Percentiles rank a stretch among this genome's conserved stretches.
Conservation (phyloP, 192 early-diverging fungal species). For the Thamnidium elegans region DNA sequence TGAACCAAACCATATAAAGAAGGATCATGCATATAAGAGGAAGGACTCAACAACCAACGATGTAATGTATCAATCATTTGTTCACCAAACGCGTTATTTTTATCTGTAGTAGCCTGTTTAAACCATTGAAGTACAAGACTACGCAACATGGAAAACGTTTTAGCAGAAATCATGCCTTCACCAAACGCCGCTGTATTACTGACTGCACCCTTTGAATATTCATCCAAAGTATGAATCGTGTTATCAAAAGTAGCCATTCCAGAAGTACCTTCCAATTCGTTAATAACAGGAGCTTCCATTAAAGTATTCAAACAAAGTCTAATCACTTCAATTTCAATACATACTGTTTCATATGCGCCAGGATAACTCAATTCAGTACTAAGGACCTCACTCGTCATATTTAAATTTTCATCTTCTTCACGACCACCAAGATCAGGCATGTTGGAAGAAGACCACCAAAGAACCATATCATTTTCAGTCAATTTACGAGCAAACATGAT, state of each 20-base stretch:
- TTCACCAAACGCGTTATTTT: conserved; percentile 64
- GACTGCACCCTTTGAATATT: conserved; percentile 48
- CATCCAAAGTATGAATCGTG: conserved; percentile 58
- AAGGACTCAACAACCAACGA: conserved; percentile 82
- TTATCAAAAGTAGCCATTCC: conserved; percentile 40
- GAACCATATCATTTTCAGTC: conserved; percentile 69
- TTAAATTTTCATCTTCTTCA: conserved; percentile 74
- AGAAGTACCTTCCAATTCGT: conserved; percentile 69
- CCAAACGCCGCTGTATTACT: conserved; percentile 39
- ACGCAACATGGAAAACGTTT: conserved; percentile 75
- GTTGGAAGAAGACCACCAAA: conserved; percentile 86
- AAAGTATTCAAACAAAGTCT: conserved; percentile 84
- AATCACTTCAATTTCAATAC: conserved; percentile 78
- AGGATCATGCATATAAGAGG: conserved; percentile 81
- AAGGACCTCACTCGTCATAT: conserved; percentile 47
- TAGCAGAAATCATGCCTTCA: conserved; percentile 41
- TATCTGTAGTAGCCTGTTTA: conserved; percentile 53
- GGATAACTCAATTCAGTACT: conserved; percentile 74
- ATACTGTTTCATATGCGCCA: conserved; percentile 77
- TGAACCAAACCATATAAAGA: conserved; percentile 75
- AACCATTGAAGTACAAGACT: conserved; percentile 79
- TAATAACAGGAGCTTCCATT: conserved; percentile 70
- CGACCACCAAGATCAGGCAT: conserved; percentile 87
- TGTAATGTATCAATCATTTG: conserved; percentile 78
- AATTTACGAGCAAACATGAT: conserved; percentile 83